A percentile compares a stretch with the other conserved stretches of the same genome.
Evolutionary conservation across 345 rosid species (phyloP).

Genomic region (Populus simonii): DNA sequence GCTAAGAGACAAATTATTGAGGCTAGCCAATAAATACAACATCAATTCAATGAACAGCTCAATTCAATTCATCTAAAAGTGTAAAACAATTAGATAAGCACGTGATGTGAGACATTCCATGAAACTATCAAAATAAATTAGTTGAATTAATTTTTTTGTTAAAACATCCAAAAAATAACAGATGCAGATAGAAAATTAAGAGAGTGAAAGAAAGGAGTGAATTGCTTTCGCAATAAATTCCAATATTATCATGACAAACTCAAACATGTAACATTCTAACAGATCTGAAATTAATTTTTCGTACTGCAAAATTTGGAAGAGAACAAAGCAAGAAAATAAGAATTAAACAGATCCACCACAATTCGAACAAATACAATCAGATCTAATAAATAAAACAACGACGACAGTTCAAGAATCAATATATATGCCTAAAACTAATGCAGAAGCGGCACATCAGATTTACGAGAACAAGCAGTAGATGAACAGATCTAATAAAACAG

Average conservation of each 20-base stretch:
- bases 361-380: not conserved
- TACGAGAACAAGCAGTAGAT: not conserved
- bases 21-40: not conserved
- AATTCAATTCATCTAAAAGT: not conserved
- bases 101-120: not conserved
- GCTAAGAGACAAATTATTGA: not conserved
- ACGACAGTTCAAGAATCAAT: not conserved
- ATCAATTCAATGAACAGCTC: not conserved
- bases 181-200: not conserved
- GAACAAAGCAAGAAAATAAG: no score
- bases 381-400: not conserved
- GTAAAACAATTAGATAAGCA: not conserved
- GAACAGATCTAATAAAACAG: not conserved
- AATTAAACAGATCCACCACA: not conserved
- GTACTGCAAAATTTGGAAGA: no score
- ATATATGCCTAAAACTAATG: no score
- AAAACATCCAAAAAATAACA: not conserved
- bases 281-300: no score
- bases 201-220: not conserved
- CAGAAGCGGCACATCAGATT: not conserved
- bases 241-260: no score
- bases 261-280: no score
- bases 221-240: not conserved
- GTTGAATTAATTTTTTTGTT: not conserved
- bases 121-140: no score